Conservation (phyloP, 352 stramenopile species). For the Pythium biforme region DNA sequence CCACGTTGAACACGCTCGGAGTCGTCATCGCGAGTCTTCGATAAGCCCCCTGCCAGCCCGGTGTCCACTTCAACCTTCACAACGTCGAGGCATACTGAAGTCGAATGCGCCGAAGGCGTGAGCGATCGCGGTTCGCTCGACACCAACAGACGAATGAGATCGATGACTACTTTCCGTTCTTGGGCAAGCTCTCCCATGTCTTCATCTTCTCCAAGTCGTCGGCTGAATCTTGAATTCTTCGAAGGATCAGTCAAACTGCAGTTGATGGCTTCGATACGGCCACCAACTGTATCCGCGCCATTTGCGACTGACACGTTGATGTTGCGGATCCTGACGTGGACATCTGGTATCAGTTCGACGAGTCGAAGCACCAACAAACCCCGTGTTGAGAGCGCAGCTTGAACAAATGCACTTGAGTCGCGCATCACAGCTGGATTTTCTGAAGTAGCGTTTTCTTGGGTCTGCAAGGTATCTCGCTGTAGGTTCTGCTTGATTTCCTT, state of each 20-base stretch:
- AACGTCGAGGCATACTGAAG: constrained; percentile 1
- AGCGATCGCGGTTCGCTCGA: neutral
- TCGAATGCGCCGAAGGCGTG: neutral
- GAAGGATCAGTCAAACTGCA: neutral
- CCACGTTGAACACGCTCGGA: neutral
- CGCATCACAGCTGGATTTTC: no score
- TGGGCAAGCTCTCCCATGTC: neutral
- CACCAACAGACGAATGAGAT: neutral
- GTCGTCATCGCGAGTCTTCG: neutral
- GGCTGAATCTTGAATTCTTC: neutral
- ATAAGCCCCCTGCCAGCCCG: neutral
- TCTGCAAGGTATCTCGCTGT: neutral
- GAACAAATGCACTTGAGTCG: neutral
- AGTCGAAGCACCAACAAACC: constrained; percentile 15
- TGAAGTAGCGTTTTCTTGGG: neutral
- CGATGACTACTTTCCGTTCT: neutral
- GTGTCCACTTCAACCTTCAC: constrained; percentile 13
- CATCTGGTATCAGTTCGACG: constrained; percentile 13
- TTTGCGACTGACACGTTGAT: neutral
- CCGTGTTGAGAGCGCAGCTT: neutral
- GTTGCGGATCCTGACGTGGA: constrained; percentile 1
- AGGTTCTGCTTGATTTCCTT: neutral
- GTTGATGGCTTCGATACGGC: constrained; percentile 1
- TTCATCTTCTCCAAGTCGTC: neutral
- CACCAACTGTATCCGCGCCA: neutral